Evolutionary conservation across 495 filamentous ascomycete species (phyloP).

Genomic region (Aspergillus kassunensis): DNA sequence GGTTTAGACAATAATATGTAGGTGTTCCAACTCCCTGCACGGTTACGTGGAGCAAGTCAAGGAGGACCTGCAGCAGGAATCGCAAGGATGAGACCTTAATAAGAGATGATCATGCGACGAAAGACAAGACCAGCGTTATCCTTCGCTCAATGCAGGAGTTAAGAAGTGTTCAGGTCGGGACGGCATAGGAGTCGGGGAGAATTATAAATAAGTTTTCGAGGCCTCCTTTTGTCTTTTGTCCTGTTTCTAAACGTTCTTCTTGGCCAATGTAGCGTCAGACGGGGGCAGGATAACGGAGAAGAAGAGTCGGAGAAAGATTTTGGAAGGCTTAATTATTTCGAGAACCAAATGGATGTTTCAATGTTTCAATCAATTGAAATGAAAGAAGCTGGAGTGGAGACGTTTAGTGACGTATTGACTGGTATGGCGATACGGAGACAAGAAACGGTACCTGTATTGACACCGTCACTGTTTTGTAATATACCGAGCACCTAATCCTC

Average conservation of each 20-base stretch:
- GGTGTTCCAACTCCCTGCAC: conserved; percentile 36
- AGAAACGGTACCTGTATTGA: conserved; percentile 6
- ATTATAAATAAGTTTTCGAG: conserved; percentile 2
- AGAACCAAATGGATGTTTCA: conserved; percentile 30
- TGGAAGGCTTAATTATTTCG: conserved; percentile 26
- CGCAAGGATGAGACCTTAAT: conserved; percentile 28
- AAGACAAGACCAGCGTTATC: conserved; percentile 30
- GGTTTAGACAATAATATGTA: conserved; percentile 22
- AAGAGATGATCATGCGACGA: conserved; percentile 31
- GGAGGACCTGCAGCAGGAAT: conserved; percentile 26
- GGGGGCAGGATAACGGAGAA: not conserved
- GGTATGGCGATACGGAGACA: conserved; percentile 10
- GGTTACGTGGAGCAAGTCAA: conserved; percentile 40
- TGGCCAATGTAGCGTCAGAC: conserved; percentile 10
- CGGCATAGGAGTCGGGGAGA: conserved; percentile 1
- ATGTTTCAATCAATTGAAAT: conserved; percentile 12
- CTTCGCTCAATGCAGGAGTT: conserved; percentile 14
- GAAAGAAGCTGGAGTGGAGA: conserved; percentile 27
- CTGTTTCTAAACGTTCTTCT: conserved; percentile 4
- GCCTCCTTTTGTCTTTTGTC: conserved; percentile 4
- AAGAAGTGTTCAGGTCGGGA: conserved; percentile 8
- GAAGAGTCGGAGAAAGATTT: conserved; percentile 29
- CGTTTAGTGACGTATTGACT: conserved; percentile 16
- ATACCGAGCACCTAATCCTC: not conserved
- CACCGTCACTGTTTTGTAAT: not conserved